Conservation (phyloP, 192 early-diverging fungal species). For the Coemansia javaensis region DNA sequence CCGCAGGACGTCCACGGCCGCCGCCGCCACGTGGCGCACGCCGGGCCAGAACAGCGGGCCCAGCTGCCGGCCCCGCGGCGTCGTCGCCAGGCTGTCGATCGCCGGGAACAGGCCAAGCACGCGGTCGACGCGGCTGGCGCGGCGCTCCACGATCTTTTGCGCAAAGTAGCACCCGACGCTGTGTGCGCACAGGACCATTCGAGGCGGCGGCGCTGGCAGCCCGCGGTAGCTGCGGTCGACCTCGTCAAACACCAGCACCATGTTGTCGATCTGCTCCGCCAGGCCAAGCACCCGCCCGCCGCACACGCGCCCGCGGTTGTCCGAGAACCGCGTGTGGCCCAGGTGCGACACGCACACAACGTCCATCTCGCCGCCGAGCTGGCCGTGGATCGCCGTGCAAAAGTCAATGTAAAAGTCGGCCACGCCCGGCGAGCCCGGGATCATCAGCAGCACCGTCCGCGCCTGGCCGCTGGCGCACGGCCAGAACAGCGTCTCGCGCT, state of each 20-base stretch:
- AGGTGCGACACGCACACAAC: constrained; percentile 56
- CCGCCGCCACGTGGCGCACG: constrained; percentile 20
- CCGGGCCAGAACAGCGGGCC: constrained; percentile 31
- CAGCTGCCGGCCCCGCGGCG: constrained; percentile 66
- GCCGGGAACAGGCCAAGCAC: constrained; percentile 77
- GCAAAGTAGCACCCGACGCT: constrained; percentile 41
- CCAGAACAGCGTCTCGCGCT: constrained; percentile 46
- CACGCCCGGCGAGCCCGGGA: constrained; percentile 75
- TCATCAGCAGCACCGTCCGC: constrained; percentile 49
- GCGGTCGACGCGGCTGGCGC: constrained; percentile 58
- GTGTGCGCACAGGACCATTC: constrained; percentile 24
- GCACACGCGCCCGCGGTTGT: constrained; percentile 27
- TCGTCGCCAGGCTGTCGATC: constrained; percentile 68
- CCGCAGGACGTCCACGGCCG: constrained; percentile 31
- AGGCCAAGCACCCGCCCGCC: constrained; percentile 13
- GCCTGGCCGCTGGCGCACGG: constrained; percentile 13
- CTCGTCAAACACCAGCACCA: constrained; percentile 36
- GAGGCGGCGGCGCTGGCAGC: constrained; percentile 1
- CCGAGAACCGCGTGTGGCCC: constrained; percentile 36
- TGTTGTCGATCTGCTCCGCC: constrained; percentile 27
- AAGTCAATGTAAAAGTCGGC: constrained; percentile 80
- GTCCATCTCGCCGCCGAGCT: constrained; percentile 51
- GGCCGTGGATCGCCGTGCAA: constrained; percentile 53
- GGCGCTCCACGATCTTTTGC: constrained; percentile 55
- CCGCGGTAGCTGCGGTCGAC: constrained; percentile 13